A percentile compares a stretch with the other conserved stretches of the same genome.
These are phyloP conservation scores for Haematococcus sp. DNA, from an alignment of 139 green algal species.

Conservation along the genomic window DNA sequence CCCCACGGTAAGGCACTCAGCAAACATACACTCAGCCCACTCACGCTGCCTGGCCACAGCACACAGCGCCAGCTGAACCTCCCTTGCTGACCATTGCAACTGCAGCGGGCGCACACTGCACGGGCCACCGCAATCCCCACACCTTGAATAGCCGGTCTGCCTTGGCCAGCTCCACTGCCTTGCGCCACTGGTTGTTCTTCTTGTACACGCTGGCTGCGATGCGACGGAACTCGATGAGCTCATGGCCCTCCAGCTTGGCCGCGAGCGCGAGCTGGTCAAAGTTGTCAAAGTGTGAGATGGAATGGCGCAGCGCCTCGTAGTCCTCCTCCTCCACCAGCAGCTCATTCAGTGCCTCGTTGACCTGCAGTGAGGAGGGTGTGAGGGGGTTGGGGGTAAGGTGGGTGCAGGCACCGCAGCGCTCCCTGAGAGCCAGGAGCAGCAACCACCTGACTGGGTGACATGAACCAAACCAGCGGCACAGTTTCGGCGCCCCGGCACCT, in stretches of 20 bases:
- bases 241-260: slow-evolving; percentile 85
- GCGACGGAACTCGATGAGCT: slow-evolving; percentile 95
- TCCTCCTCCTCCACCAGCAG: slow-evolving; percentile 98
- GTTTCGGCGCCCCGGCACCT: neutral
- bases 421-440: no score
- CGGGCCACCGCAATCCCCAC: no score
- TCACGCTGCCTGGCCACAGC: no score
- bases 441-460: neutral
- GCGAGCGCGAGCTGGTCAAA: slow-evolving; percentile 86
- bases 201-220: slow-evolving; percentile 91
- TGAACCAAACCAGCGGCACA: neutral
- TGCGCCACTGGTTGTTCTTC: slow-evolving; percentile 79
- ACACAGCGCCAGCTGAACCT: no score
- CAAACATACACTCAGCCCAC: no score
- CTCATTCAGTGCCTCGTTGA: slow-evolving; percentile 83
- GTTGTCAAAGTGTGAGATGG: slow-evolving; percentile 95
- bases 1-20: no score
- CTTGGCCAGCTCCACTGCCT: slow-evolving; percentile 87
- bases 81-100: no score
- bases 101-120: no score
- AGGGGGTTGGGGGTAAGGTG: no score
- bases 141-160: slow-evolving; percentile 68
- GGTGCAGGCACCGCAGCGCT: neutral
- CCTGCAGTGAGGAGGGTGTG: slow-evolving; percentile 19
- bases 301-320: slow-evolving; percentile 72